Base-by-base conservation (phyloP, 23 red algal species). In the Gracilaria vermiculophylla region DNA sequence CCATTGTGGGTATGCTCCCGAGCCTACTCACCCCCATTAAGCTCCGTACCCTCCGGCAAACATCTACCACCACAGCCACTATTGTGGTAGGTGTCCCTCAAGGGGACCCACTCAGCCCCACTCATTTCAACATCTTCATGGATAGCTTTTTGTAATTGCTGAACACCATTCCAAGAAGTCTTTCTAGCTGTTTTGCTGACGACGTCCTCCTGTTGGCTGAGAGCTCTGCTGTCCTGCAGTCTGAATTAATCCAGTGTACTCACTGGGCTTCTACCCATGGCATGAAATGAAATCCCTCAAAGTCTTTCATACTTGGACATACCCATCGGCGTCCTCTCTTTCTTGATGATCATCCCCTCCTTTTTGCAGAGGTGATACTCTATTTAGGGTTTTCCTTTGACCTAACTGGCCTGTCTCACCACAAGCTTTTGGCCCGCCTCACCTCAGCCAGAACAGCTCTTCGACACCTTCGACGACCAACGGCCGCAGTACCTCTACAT, bases 101-200 rank as follows among this genome's bases (percentile, higher is more conserved):
- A 60, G 77, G 32, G 2, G 77, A 82, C 52, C 77, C 77, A 21
- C 53, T 82, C 27, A 82, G 52, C 37, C 77, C 77, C 5, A 45
- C 52, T 24, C 25, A 62, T 53, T 82, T 82, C 20, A 60, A 82
- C 52, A 65, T 65, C 48, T 82, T 64, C 57, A 82, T 82, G 77
- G 77, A 82, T 50, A 20, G 24, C 8, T 62, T 82, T 14, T 35
- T 82, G 52, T 49, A 82, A 42, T 65, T 43, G 5, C 27, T 82
- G 9, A 82, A 82, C 9, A 60, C 7, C 7, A 24, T 61, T 11
- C 51, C 50, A 12, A 44, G 25, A 5, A 61, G 49, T 31, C 11
- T 40, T 13, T 42, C 54, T 2, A 82, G 51, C 36, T 82, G 77
- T 37, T 82, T 82, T 32, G 77, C 52, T 31, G 77, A 82, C 41